Conservation (phyloP, 768 basidiomycete genomes). For the Pisolithus sp. region DNA sequence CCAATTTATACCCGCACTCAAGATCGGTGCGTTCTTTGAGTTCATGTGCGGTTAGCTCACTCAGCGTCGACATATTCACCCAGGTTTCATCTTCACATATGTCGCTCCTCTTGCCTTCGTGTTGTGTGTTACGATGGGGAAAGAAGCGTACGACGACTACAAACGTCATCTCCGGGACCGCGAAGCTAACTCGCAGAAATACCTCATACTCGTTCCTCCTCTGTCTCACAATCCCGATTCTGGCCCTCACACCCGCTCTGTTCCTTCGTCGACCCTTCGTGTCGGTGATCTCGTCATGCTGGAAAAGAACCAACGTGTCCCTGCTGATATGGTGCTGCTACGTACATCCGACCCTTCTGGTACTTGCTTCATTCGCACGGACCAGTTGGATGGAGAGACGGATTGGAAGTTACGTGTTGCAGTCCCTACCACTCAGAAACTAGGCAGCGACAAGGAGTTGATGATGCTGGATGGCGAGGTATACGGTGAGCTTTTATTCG, state of each 20-base stretch:
- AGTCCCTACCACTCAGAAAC: constrained; percentile 73
- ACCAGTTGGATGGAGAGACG: constrained; percentile 97
- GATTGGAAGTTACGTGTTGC: constrained; percentile 98
- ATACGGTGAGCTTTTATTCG: constrained; percentile 53
- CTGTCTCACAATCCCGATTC: constrained; percentile 25
- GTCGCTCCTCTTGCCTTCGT: constrained; percentile 96
- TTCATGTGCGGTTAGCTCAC: not conserved
- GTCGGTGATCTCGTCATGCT: constrained; percentile 88
- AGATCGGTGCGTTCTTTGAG: constrained; percentile 63
- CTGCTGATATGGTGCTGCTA: constrained; percentile 87
- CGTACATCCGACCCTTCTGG: constrained; percentile 85
- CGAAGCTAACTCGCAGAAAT: constrained; percentile 92
- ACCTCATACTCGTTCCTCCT: constrained; percentile 65
- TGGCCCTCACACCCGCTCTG: constrained; percentile 57
- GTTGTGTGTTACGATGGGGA: constrained; percentile 91
- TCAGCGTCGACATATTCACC: not conserved
- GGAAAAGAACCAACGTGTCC: constrained; percentile 97
- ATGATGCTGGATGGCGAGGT: constrained; percentile 76
- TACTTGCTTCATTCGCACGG: constrained; percentile 95
- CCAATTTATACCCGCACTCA: constrained; percentile 92
- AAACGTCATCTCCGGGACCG: constrained; percentile 86
- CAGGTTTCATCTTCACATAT: constrained; percentile 94
- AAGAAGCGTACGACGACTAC: constrained; percentile 99
- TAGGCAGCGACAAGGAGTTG: constrained; percentile 47
- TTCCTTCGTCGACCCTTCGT: constrained; percentile 81